These are phyloP conservation scores for Choanephora cucurbitarum DNA, from an alignment of 371 early-diverging fungal species.

Conservation along the genomic window DNA sequence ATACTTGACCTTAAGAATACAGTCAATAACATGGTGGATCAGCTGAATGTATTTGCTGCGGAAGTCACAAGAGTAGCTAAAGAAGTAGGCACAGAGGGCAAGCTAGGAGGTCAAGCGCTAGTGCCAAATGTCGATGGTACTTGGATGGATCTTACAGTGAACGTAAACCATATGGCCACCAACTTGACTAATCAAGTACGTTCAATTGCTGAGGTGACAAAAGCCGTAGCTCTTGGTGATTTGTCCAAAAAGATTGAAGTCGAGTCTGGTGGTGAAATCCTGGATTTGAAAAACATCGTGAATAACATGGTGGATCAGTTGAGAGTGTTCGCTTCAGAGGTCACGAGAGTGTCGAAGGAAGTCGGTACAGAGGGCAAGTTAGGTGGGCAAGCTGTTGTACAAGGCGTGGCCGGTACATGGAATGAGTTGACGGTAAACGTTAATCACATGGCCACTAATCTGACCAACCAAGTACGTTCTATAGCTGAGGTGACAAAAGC, in stretches of 20 bases:
- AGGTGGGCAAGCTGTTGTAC: conserved; percentile 46
- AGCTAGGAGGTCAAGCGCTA: conserved; percentile 36
- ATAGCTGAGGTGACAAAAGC: conserved; percentile 60
- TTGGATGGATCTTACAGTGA: conserved; percentile 69
- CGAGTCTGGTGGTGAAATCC: conserved; percentile 36
- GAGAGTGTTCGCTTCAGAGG: conserved; percentile 38
- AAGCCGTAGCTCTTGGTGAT: conserved; percentile 56
- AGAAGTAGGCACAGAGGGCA: conserved; percentile 61
- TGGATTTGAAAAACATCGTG: conserved; percentile 34
- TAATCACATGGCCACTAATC: conserved; percentile 58
- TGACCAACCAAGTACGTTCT: conserved; percentile 56
- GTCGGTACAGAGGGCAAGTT: conserved; percentile 62
- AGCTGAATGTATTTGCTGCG: conserved; percentile 46
- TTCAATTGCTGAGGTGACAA: conserved; percentile 60
- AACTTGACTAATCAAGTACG: conserved; percentile 66
- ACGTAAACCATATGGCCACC: conserved; percentile 64
- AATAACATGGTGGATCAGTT: conserved; percentile 56
- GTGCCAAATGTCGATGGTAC: conserved; percentile 62
- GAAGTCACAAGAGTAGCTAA: conserved; percentile 52
- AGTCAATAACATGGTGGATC: conserved; percentile 42
- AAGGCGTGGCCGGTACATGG: conserved; percentile 61
- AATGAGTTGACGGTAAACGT: conserved; percentile 62
- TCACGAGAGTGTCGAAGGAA: conserved; percentile 50
- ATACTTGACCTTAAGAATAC: conserved; percentile 34
- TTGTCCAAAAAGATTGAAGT: conserved; percentile 41